Conservation (phyloP, 1,139 yeast species). For the Kluyveromyces sp. region DNA sequence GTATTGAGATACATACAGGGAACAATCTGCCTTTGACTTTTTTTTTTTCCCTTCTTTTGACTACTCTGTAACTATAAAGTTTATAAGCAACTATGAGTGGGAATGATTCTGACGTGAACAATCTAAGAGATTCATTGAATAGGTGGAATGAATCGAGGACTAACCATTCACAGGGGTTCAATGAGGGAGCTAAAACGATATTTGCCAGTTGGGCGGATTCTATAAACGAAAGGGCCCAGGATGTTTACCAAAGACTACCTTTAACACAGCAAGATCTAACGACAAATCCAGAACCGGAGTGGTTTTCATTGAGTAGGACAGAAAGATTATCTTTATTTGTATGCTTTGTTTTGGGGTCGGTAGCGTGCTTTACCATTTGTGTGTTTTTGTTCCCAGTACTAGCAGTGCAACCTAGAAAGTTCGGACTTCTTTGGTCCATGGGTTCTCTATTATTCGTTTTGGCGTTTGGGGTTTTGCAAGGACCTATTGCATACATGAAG, state of each 20-base stretch:
- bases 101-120: slow-evolving; percentile 12
- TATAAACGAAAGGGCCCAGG: slow-evolving; percentile 36
- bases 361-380: slow-evolving; percentile 73
- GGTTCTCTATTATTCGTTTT: slow-evolving; percentile 82
- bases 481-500: slow-evolving; percentile 69
- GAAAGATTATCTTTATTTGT: slow-evolving; percentile 76
- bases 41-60: not conserved
- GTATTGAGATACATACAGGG: not conserved
- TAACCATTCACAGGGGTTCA: slow-evolving; percentile 22
- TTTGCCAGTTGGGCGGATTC: slow-evolving; percentile 35
- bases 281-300: slow-evolving; percentile 46
- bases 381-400: slow-evolving; percentile 81
- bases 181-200: slow-evolving; percentile 31
- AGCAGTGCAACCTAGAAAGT: slow-evolving; percentile 84
- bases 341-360: slow-evolving; percentile 67
- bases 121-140: slow-evolving; percentile 33
- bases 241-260: slow-evolving; percentile 47
- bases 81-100: slow-evolving; percentile 10
- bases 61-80: not conserved
- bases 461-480: slow-evolving; percentile 88
- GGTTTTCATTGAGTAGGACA: slow-evolving; percentile 60
- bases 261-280: slow-evolving; percentile 42
- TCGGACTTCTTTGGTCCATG: slow-evolving; percentile 84
- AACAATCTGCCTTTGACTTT: not conserved
- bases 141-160: slow-evolving; percentile 32